Evolutionary conservation across 2,329 filamentous ascomycete genomes (phyloP), one percentile per base, ranked within the genome.

Genomic region (Aquanectria penicillioides): DNA sequence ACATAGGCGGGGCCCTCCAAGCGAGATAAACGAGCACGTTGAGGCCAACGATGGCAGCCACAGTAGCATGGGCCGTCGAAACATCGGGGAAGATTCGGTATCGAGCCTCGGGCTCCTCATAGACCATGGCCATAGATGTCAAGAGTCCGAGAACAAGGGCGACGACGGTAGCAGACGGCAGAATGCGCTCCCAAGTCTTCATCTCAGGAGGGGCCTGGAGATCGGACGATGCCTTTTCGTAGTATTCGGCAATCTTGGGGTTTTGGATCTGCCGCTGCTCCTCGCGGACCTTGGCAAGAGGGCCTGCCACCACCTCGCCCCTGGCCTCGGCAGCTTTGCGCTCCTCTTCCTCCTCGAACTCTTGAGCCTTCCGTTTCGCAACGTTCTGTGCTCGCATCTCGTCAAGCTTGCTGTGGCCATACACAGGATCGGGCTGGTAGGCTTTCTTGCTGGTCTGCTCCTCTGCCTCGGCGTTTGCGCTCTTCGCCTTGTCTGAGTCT

Each of bases 1-100:
- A 94, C 25, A 87, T 67, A 1, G 86, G 85, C 41, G 90, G 89
- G 10, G 87, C 64, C 64, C 83, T 83, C 88, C 90, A 93, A 23
- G 81, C 75, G 20, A 81, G 55, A 64, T 82, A 88, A 10, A 89
- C 77, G 33, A 80, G 63, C 6, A 82, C 56, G 72, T 93, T 93
- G 44, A 83, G 57, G n/a, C 75, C 79, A 38, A 92, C 80, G 36
- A 94, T 74, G 6, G 79, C 77, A 28, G 81, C 77, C n/a, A 92
- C 78, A 3, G 91, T 92, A 11, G 87, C 86, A 3, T 84, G 80
- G 12, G 88, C 81, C 2, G 88, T 85, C 1, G 88, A 83, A 2
- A 89, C 74, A 34, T 88, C 84, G 2, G 86, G 86, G 70, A 83
- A 86, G 31, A 90, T 66, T 44, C 89, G 79, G 55, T 80, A 76